Base-by-base conservation (phyloP, 805 yeast species). In the Hanseniaspora mollemarum region DNA sequence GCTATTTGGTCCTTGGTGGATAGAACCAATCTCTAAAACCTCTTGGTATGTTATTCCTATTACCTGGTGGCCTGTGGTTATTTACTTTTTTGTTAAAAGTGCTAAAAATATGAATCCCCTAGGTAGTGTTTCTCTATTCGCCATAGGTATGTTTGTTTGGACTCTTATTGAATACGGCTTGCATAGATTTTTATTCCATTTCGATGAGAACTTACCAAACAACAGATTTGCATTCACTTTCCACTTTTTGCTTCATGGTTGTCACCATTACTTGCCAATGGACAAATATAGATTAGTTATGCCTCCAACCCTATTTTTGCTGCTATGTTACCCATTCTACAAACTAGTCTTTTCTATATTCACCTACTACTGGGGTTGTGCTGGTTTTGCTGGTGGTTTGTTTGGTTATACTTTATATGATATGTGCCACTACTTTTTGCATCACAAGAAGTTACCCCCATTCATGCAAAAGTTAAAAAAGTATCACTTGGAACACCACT, bases 251-350 rank as follows among this genome's bases (percentile, higher is more conserved):
- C 71, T 90, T 57, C 99, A 92, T 60, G 99, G 99, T 52, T 83
- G 88, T 46, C 99, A 92, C 66, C 99, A 92, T 67, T 92, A 85
- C 66, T 74, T 92, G 58, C 99, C 99, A 56, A 92, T 94, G 98
- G 99, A 92, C 70, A 77, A 77, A 54, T 72, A 78, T 64, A 79
- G 99, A 64, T 76, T 92, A 60, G 99, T 92, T 33, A 83, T 92
- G 84, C 99, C 99, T 2, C 99, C 99, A 45, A 73, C 96, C 0
- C 70, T 92, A 62, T 81, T 90, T 56, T 55, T 81, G 15, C 67
- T 75, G 2, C 69, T 92, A 55, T 80, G 87, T 44, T 76, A 73
- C 36, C 99, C 99, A 42, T 76, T 92, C 67, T 85, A 84, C 69
- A 77, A 70, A 57, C 65, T 85, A 49, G 92, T 92, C 16, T 92